Conservation (phyloP, 352 stramenopile species). For the Globisporangium cederbergense region DNA sequence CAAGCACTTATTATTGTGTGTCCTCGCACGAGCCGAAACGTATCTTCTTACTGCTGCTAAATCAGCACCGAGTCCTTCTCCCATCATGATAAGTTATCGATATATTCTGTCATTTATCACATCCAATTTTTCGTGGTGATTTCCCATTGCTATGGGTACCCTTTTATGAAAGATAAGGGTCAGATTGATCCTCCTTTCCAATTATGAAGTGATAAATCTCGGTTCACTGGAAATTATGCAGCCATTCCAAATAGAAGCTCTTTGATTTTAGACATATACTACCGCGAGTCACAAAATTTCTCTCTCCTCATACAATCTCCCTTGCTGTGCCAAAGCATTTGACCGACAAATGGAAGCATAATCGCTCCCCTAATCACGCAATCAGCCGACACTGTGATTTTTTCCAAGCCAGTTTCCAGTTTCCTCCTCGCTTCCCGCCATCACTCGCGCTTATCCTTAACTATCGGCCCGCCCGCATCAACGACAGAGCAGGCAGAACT, state of each 20-base stretch:
- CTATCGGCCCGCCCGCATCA: neutral
- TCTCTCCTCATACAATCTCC: neutral
- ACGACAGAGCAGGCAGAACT: no score
- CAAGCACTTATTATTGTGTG: no score
- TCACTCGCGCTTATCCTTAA: neutral
- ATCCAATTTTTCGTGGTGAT: no score
- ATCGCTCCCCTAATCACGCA: neutral
- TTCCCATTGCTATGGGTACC: no score
- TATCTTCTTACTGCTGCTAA: no score
- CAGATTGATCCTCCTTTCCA: neutral
- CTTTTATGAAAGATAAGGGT: neutral
- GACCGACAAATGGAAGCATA: neutral
- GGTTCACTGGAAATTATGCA: neutral
- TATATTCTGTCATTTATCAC: no score
- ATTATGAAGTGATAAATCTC: neutral
- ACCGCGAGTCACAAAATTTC: neutral
- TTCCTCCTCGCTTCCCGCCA: neutral
- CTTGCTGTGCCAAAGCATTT: slow-evolving; percentile 2
- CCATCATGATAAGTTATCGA: no score
- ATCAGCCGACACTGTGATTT: neutral
- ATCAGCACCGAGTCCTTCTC: no score
- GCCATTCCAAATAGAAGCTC: slow-evolving; percentile 13
- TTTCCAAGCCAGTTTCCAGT: neutral
- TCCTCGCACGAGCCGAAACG: no score
- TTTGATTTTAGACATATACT: neutral